Evolutionary conservation across 2,329 filamentous ascomycete genomes (phyloP).

Genomic region (Talaromyces sp.): DNA sequence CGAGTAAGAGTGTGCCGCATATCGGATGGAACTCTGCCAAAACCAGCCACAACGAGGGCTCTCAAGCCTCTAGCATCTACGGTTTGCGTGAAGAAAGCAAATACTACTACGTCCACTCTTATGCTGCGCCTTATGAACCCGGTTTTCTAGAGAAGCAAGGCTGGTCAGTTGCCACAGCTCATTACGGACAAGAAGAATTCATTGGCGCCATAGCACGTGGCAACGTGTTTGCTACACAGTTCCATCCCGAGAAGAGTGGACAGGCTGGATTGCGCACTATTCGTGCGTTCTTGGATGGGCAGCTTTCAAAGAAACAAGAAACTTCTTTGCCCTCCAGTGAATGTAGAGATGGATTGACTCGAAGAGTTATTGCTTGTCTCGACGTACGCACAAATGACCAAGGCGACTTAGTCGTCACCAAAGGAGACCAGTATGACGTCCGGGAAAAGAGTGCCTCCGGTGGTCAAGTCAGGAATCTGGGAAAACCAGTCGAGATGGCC

Average conservation of each 20-base stretch:
- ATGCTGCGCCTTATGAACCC: conserved; percentile 72
- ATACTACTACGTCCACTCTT: conserved; percentile 99
- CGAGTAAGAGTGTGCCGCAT: conserved; percentile 88
- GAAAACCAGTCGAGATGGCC: conserved; percentile 95
- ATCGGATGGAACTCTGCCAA: conserved; percentile 97
- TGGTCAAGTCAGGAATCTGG: conserved; percentile 79
- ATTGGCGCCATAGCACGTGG: conserved; percentile 83
- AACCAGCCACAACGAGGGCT: conserved; percentile 42
- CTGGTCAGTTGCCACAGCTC: conserved; percentile 88
- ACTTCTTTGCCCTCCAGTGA: conserved; percentile 24
- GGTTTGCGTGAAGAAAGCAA: conserved; percentile 78
- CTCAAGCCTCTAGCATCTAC: conserved; percentile 63
- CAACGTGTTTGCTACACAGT: conserved; percentile 89
- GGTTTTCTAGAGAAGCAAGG: conserved; percentile 76
- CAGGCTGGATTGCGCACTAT: conserved; percentile 81
- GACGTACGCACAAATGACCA: conserved; percentile 93
- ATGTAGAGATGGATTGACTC: conserved; percentile 70
- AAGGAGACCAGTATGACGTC: conserved; percentile 98
- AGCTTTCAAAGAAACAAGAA: conserved; percentile 56
- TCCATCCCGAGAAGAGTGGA: conserved; percentile 97
- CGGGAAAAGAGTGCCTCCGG: conserved; percentile 72
- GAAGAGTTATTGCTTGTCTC: conserved; percentile 90
- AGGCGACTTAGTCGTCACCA: conserved; percentile 94
- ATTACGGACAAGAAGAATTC: conserved; percentile 85
- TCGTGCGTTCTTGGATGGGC: conserved; percentile 80